Evolutionary conservation across 1,139 yeast species (phyloP).

Genomic region (Nakaseomyces nivariensis): DNA sequence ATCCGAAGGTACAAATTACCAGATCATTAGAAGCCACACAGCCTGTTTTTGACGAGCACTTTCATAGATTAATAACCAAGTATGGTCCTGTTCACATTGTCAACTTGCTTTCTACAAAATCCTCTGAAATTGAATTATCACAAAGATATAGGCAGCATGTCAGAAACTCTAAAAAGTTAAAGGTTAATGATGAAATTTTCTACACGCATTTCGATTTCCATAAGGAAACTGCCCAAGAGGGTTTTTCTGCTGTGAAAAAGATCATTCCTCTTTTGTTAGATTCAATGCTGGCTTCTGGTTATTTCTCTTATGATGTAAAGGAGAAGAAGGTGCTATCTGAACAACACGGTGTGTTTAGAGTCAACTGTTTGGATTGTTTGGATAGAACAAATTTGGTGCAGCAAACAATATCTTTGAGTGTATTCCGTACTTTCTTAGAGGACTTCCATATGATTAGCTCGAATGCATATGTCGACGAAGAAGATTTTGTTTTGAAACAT

Average conservation of each 20-base stretch:
- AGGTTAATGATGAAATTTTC: conserved; percentile 40
- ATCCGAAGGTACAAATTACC: conserved; percentile 83
- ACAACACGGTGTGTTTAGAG: conserved; percentile 84
- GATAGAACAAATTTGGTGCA: conserved; percentile 92
- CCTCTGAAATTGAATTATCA: conserved; percentile 68
- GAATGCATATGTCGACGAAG: conserved; percentile 24
- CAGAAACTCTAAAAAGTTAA: conserved; percentile 25
- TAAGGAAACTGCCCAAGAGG: conserved; percentile 79
- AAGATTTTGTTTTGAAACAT: conserved; percentile 56
- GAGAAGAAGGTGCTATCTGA: conserved; percentile 46
- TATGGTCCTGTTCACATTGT: conserved; percentile 87
- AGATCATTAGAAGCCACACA: conserved; percentile 88
- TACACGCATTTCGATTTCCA: conserved; percentile 90
- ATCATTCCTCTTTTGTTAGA: conserved; percentile 55
- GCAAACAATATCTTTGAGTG: conserved; percentile 68
- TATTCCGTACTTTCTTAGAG: conserved; percentile 56
- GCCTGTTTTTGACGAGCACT: conserved; percentile 79
- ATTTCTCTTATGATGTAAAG: conserved; percentile 52
- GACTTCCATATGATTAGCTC: conserved; percentile 34
- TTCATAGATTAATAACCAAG: conserved; percentile 53
- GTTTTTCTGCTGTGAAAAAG: conserved; percentile 73
- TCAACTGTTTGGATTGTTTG: conserved; percentile 90
- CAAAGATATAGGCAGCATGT: conserved; percentile 54
- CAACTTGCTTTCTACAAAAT: conserved; percentile 69
- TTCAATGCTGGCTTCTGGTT: conserved; percentile 70